Conservation (phyloP, 108 stramenopile genomes). For the Skeletonema marinoi region DNA sequence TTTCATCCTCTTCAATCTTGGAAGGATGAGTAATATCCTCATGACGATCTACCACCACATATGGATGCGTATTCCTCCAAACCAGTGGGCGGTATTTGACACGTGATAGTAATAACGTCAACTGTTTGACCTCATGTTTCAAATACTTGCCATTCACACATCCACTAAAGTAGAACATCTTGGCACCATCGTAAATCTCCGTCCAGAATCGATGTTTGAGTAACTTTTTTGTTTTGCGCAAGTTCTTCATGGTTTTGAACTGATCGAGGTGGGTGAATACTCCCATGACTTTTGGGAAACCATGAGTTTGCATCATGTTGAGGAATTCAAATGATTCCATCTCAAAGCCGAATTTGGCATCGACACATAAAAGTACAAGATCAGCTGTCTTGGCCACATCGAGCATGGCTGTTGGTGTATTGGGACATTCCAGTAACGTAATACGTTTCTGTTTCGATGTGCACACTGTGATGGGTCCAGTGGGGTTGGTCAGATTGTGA, state of each 20-base stretch:
- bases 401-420: slow-evolving; percentile 92
- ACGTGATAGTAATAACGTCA: slow-evolving; percentile 85
- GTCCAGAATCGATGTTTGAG: slow-evolving; percentile 99
- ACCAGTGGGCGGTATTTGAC: slow-evolving; percentile 96
- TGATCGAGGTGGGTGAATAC: slow-evolving; percentile 97
- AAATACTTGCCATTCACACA: slow-evolving; percentile 94
- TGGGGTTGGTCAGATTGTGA: slow-evolving; percentile 83
- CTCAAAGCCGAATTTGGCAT: slow-evolving; percentile 99
- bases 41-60: slow-evolving; percentile 94
- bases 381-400: slow-evolving; percentile 99
- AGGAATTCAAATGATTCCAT: slow-evolving; percentile 99
- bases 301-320: slow-evolving; percentile 96
- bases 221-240: slow-evolving; percentile 91
- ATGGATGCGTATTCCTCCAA: slow-evolving; percentile 98
- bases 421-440: slow-evolving; percentile 96
- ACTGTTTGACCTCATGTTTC: slow-evolving; percentile 93
- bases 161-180: slow-evolving; percentile 97
- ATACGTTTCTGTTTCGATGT: slow-evolving; percentile 90
- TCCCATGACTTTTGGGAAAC: slow-evolving; percentile 98
- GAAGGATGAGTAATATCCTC: slow-evolving; percentile 90
- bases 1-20: slow-evolving; percentile 76
- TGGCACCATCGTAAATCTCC: slow-evolving; percentile 98
- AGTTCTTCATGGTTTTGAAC: slow-evolving; percentile 89
- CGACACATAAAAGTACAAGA: slow-evolving; percentile 94
- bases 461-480: slow-evolving; percentile 96